These are phyloP conservation scores for Diaporthe caulivora DNA, from an alignment of 2,329 filamentous ascomycete genomes.

Conservation along the genomic window DNA sequence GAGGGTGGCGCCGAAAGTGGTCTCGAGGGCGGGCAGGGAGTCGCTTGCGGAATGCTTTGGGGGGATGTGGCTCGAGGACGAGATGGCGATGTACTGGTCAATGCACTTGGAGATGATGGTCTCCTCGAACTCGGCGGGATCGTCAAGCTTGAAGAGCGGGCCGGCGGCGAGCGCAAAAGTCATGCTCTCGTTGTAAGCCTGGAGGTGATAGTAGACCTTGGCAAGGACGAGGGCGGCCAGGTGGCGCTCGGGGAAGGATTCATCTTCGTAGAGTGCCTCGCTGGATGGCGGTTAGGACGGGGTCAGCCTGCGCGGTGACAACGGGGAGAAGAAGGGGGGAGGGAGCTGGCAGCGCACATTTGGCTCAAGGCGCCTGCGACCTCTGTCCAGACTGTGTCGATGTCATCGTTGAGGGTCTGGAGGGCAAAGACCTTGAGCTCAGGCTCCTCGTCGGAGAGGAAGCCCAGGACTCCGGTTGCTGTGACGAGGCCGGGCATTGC, in stretches of 20 bases:
- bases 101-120: conserved; percentile 99
- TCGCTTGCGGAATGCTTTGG: conserved; percentile 57
- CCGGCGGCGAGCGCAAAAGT: conserved; percentile 95
- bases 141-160: conserved; percentile 93
- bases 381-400: conserved; percentile 97
- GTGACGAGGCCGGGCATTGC: conserved; percentile 94
- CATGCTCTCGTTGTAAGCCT: conserved; percentile 99
- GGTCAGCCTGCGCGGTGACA: conserved; percentile 28
- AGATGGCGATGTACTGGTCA: conserved; percentile 93
- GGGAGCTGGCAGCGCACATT: conserved; percentile 71
- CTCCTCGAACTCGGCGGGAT: conserved; percentile 95
- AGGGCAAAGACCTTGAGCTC: conserved; percentile 96
- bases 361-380: conserved; percentile 92
- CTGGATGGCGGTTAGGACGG: conserved; percentile 59
- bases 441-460: conserved; percentile 92
- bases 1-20: conserved; percentile 78
- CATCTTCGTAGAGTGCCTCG: conserved; percentile 97
- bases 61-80: conserved; percentile 63
- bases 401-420: conserved; percentile 94
- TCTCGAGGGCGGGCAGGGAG: conserved; percentile 78
- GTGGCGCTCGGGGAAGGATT: conserved; percentile 91
- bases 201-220: conserved; percentile 98
- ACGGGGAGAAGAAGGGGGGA: conserved; percentile 37
- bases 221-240: conserved; percentile 94
- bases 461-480: conserved; percentile 93